These are phyloP conservation scores for Teunomyces barrocoloradensis DNA, from an alignment of 805 yeast genomes.

Conservation along the genomic window DNA sequence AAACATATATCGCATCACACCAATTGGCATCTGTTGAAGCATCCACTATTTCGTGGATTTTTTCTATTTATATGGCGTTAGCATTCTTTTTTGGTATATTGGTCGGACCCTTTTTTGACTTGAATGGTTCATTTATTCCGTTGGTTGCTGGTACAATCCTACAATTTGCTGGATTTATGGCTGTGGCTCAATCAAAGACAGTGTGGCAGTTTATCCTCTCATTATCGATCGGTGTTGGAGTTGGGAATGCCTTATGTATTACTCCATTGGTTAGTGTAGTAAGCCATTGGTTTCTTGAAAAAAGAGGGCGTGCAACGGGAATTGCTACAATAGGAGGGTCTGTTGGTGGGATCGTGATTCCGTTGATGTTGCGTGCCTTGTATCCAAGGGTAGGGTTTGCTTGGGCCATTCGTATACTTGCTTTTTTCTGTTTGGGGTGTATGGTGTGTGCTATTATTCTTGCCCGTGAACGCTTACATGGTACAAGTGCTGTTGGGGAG, in stretches of 20 bases:
- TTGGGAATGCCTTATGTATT: constrained; percentile 20
- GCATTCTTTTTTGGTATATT: constrained; percentile 25
- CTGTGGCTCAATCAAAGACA: constrained; percentile 14
- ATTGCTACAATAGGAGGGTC: constrained; percentile 53
- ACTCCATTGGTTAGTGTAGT: constrained; percentile 22
- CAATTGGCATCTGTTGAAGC: constrained; percentile 29
- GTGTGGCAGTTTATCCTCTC: constrained; percentile 21
- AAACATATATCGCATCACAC: constrained; percentile 36
- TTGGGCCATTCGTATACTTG: constrained; percentile 48
- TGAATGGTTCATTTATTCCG: constrained; percentile 16
- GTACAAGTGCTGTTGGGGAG: background rate
- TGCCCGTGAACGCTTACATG: constrained; percentile 15
- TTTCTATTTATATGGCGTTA: constrained; percentile 33
- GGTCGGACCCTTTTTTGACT: constrained; percentile 22
- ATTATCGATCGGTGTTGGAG: constrained; percentile 18
- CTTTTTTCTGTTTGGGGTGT: constrained; percentile 15
- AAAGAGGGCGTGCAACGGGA: constrained; percentile 20
- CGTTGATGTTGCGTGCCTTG: constrained; percentile 48
- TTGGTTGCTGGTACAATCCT: constrained; percentile 13
- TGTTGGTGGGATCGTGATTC: constrained; percentile 62
- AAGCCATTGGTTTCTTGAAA: constrained; percentile 21
- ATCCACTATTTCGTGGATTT: constrained; percentile 39
- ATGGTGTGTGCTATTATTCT: constrained; percentile 13
- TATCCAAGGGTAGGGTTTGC: constrained; percentile 51
- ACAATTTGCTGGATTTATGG: constrained; percentile 18